Conservation (phyloP, 2,329 filamentous ascomycete genomes). For the Fusarium foetens region DNA sequence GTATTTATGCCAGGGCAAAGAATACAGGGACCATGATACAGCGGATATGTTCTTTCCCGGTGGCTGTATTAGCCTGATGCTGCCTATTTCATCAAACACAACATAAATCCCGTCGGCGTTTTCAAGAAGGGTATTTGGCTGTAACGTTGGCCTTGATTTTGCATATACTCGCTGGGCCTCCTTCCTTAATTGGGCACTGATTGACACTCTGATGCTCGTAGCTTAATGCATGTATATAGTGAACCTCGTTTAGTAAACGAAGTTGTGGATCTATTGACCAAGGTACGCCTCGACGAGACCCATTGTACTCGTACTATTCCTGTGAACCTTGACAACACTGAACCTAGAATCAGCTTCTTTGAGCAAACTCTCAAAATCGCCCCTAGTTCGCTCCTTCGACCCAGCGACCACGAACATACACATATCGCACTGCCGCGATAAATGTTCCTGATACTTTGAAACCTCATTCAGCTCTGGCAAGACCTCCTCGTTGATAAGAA, state of each 20-base stretch:
- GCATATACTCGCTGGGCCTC: accelerated
- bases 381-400: not conserved
- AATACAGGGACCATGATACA: not conserved
- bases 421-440: not conserved
- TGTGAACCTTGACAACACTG: not conserved
- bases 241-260: accelerated
- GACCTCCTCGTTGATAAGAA: not conserved
- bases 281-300: not conserved
- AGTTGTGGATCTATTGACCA: accelerated
- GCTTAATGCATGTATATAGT: too few species aligned
- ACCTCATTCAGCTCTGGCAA: not conserved
- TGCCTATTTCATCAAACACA: accelerated
- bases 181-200: not conserved
- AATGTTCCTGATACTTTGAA: not conserved
- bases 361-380: not conserved
- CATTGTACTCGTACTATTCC: not conserved
- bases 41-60: not conserved
- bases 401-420: not conserved
- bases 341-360: not conserved
- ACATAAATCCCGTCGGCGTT: too few species aligned
- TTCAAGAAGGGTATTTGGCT: accelerated
- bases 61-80: not conserved
- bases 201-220: accelerated
- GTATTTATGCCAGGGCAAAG: not conserved
- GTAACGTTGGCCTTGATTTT: not conserved